Conservation (phyloP, 352 stramenopile species). For the Globisporangium cystogenes region DNA sequence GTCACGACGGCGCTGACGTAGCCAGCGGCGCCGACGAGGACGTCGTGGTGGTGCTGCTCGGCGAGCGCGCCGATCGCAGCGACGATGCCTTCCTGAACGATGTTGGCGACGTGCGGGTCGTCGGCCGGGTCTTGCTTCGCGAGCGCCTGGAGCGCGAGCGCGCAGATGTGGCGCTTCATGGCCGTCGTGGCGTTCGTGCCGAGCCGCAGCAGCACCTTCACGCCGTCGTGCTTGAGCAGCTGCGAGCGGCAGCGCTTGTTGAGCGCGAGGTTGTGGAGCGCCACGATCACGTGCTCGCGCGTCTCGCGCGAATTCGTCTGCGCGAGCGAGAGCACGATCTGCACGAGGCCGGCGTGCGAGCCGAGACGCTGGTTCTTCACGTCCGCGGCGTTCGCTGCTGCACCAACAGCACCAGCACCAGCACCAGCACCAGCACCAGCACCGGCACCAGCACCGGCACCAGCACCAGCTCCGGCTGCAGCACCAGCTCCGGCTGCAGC, state of each 20-base stretch:
- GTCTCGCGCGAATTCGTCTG: conserved; percentile 40
- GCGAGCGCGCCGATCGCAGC: conserved; percentile 46
- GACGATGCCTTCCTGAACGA: conserved; percentile 71
- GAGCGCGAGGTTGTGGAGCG: conserved; percentile 59
- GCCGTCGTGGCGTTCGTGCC: conserved; percentile 29
- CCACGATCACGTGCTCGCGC: conserved; percentile 59
- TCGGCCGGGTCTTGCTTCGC: conserved; percentile 32
- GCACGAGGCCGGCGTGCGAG: conserved; percentile 43
- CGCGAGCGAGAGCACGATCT: conserved; percentile 49
- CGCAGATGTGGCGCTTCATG: conserved; percentile 63
- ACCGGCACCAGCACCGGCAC: not conserved
- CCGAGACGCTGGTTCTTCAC: conserved; percentile 51
- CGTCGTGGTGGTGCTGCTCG: conserved; percentile 55
- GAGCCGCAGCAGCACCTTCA: conserved; percentile 60
- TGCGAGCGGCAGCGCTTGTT: conserved; percentile 52
- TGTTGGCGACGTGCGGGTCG: conserved; percentile 45
- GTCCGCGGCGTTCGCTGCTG: conserved; percentile 17
- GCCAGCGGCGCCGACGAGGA: conserved; percentile 31
- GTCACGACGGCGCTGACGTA: conserved; percentile 15
- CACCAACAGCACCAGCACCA: not conserved
- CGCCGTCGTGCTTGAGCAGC: conserved; percentile 71
- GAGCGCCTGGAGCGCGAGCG: conserved; percentile 54
- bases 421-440: no score
- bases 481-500: not conserved
- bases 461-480: conserved; percentile 38